Base-by-base conservation (phyloP, 140 eudicot genomes). In the Senecio squalidus region DNA sequence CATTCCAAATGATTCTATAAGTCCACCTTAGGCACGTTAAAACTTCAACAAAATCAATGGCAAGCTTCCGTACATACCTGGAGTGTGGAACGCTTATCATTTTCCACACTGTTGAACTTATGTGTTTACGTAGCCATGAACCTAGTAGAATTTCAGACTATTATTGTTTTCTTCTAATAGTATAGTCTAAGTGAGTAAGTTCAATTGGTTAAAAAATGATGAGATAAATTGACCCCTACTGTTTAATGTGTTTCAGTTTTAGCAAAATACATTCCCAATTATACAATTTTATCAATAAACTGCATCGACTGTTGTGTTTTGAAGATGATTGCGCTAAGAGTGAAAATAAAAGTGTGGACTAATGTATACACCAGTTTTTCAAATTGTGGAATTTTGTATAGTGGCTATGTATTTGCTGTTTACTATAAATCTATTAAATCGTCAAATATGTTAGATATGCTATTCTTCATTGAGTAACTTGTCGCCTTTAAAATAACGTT, bases 131-230 rank as follows among this genome's bases (percentile, higher is more conserved):
- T 15, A 17, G 51, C 23, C 51, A 18, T 5, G 51, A 45, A 18
- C 8, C 51, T 13, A 45, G 5, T 26, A 43, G 17, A 26, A 43
- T 43, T 24, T 45, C 30, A 60, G 44, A 29, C 23, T 46, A 18
- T 62, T 62, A 30, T 22, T 24, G 27, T 62, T 62, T 60, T 28
- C 26, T 44, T 60, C 52, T 28, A 28, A 20, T 62, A n/a, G 10
- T 11, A 28, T 46, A 62, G n/a, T n/a, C n/a, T n/a, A 21, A 26
- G 40, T 30, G 33, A n/a, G n/a, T n/a, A 47, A 8, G 23, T 62
- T 47, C 46, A 47, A 60, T 26, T 46, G 11, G 25, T 39, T 9
- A n/a, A 2, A 4, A 60, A 9, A 33, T 21, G 27, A 48, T 62
- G 15, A 47, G 10, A 28, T 28, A 61, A 33, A 64, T 31, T 33